These are phyloP conservation scores for Peziza echinospora DNA, from an alignment of 495 filamentous ascomycete genomes.

Conservation along the genomic window DNA sequence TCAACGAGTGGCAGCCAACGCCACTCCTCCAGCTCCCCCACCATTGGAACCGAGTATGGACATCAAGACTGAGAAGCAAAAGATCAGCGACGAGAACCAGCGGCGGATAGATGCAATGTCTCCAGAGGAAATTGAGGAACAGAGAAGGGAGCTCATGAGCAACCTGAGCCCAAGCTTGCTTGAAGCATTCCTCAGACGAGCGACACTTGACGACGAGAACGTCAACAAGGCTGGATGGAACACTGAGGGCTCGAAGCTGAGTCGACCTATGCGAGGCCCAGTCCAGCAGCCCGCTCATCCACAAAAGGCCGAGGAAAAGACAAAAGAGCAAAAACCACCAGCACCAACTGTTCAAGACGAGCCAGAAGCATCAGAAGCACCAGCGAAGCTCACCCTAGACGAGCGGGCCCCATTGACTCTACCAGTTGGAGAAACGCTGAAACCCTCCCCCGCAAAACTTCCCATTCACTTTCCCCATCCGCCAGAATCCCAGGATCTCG, in stretches of 20 bases:
- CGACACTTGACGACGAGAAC: slow-evolving; percentile 47
- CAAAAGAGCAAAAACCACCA: background rate
- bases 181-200: slow-evolving; percentile 52
- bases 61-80: slow-evolving; percentile 32
- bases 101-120: slow-evolving; percentile 61
- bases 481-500: slow-evolving; percentile 36
- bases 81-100: slow-evolving; percentile 65
- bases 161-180: slow-evolving; percentile 48
- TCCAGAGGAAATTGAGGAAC: slow-evolving; percentile 51
- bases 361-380: background rate
- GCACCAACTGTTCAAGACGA: background rate
- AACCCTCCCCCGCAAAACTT: slow-evolving; percentile 17
- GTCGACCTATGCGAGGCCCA: slow-evolving; percentile 22
- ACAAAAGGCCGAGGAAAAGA: background rate
- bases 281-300: background rate
- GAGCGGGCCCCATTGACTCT: background rate
- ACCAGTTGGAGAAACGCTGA: background rate
- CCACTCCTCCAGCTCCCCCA: slow-evolving; percentile 7
- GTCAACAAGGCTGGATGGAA: slow-evolving; percentile 2
- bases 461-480: slow-evolving; percentile 40
- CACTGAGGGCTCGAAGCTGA: background rate
- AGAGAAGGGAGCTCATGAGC: slow-evolving; percentile 49
- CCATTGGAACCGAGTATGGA: background rate
- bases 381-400: slow-evolving; percentile 1
- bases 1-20: slow-evolving; percentile 30